Base-by-base conservation (phyloP, 805 yeast species). In the Cyberlindnera lachancei region DNA sequence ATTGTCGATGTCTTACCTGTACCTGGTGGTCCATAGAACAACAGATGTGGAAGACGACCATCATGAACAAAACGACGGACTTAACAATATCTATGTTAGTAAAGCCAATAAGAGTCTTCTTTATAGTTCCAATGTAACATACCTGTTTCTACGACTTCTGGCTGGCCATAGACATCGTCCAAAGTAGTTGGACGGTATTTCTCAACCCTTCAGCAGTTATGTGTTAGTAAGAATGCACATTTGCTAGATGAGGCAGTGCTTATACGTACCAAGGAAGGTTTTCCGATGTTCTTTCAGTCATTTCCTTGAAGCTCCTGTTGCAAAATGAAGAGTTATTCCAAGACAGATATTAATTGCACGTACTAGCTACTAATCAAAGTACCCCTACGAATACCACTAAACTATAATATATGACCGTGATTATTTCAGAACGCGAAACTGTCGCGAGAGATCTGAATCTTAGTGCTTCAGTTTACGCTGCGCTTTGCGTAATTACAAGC, bases 1-100 rank as follows among this genome's bases (percentile, higher is more conserved):
- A 86, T 80, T 3, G 94, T 85, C 3, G 94, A 81, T 0, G 95
- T 86, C 55, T 86, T 86, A 44, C 95, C 95, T 0, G 95, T 86
- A 15, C 95, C 95, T 13, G 95, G 95, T 2, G 95, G 95, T 0
- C 95, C 96, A 56, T 92, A 92, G 59, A 92, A 92, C 32, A 92
- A 65, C 44, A 92, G 61, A 60, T 92, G 98, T 3, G 98, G 98
- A 23, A 90, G 64, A 45, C 75, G 75, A 9, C 92, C 88, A 39
- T 80, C 84, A 38, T 75, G 70, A 13, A 88, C 87, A 56, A 90
- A 92, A 51, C 76, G 79, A 25, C 87, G 72, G 13, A 92, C 84
- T 15, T n/a, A n/a, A n/a, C n/a, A n/a, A 13, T 19, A 12, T 9
- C 3, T 15, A 3, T 13, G 23, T 30, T 33, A 30, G 27, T 26